Base-by-base conservation (phyloP, 2,329 filamentous ascomycete genomes). In the Colletotrichum lindemuthianum region DNA sequence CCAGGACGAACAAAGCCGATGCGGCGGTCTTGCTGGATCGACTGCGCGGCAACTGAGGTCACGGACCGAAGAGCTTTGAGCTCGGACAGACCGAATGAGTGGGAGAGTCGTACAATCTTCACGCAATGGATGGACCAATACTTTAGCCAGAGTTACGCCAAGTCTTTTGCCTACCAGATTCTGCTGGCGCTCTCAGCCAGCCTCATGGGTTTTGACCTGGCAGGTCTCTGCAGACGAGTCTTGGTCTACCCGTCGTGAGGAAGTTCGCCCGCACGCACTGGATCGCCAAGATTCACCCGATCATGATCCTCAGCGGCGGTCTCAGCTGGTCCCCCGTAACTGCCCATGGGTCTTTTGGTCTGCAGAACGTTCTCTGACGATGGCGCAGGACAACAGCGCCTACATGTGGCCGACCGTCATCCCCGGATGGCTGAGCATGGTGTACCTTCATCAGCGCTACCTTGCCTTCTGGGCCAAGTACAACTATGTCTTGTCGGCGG, bases 121-220 rank as follows among this genome's bases (percentile, higher is more conserved):
- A 70, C 80, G 39, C 81, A 86, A 68, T 75, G 78, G 4, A 43
- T 53, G 56, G 76, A 79, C 6, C 70, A 72, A 12, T 85, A 79
- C 67, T 84, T 82, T 66, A 78, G 81, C 59, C 81, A 83, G 60
- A 70, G 72, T 2, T 82, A 78, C 56, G 79, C 78, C 8, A 74
- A 75, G 15, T 73, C 73, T 12, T 78, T 82, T 34, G 70, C 72
- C 1, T 86, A 83, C 72, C 81, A 84, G 67, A 76, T 83, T 2
- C 67, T 80, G 3, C 76, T 83, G 9, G 76, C 78, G 0, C 69
- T 86, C 1, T 78, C 78, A 0, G 84, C 82, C 0, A 82, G 85
- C 63, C 78, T 84, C 43, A 78, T 86, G 15, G 83, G 84, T 3
- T 85, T 84, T 54, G 83, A 83, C 5, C 75, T 84, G 48, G 83